Evolutionary conservation across 2,329 filamentous ascomycete genomes (phyloP).

Genomic region (Cryphonectria parasitica): DNA sequence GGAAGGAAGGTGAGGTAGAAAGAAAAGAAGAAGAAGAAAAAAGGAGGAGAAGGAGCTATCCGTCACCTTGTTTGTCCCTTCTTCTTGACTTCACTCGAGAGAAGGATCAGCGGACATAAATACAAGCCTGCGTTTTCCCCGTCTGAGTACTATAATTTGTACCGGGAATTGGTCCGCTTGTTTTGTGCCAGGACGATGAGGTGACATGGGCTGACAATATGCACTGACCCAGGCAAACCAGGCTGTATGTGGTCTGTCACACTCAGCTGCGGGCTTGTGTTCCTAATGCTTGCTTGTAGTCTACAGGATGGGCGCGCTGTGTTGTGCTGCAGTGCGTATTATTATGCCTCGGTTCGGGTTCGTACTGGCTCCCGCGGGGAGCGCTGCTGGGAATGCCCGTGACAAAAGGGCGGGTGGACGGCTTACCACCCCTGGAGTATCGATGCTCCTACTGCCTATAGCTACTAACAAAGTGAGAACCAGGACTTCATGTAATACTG

Average conservation of each 20-base stretch:
- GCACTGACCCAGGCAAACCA: background rate
- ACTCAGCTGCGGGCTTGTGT: background rate
- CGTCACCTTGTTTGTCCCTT: background rate
- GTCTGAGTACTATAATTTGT: background rate
- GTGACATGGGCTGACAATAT: slow-evolving; percentile 6
- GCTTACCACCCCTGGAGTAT: background rate
- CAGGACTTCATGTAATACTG: background rate
- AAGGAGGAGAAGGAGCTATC: background rate
- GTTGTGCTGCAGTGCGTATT: background rate
- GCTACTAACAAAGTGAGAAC: background rate
- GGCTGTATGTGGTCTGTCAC: background rate
- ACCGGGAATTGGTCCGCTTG: background rate
- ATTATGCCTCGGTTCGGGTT: slow-evolving; percentile 3
- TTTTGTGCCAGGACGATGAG: background rate
- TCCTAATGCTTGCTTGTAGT: background rate
- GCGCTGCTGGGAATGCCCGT: background rate
- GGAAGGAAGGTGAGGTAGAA: background rate
- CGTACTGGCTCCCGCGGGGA: background rate
- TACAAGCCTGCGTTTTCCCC: background rate
- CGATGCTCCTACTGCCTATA: background rate
- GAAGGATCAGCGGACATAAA: background rate
- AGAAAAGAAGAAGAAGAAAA: too few relatives aligned
- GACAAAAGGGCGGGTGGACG: background rate
- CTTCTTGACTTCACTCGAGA: background rate
- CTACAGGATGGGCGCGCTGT: background rate